These are phyloP conservation scores for Quercus alba DNA, from an alignment of 306 rosid species.

Conservation along the genomic window DNA sequence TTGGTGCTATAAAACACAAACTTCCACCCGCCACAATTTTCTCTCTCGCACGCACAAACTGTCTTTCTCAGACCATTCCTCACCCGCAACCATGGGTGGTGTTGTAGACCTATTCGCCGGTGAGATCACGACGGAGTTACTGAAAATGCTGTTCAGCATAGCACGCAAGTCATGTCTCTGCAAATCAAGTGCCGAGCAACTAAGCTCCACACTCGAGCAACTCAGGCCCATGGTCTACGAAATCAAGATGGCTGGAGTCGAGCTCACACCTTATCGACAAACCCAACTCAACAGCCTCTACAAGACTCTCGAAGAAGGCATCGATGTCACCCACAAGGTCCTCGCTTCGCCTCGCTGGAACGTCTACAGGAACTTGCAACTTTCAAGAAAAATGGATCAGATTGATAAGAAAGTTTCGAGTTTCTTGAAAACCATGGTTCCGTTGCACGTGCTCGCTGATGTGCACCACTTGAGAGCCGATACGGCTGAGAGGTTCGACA, in stretches of 20 bases:
- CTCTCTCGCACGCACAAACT: neutral
- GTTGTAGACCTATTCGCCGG: slow-evolving; percentile 78
- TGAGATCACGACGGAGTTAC: slow-evolving; percentile 76
- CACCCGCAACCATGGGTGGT: slow-evolving; percentile 38
- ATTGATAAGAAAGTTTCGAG: slow-evolving; percentile 55
- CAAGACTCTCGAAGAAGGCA: slow-evolving; percentile 51
- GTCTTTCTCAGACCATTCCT: neutral
- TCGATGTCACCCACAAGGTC: slow-evolving; percentile 58
- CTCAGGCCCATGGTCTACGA: slow-evolving; percentile 59
- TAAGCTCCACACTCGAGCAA: slow-evolving; percentile 23
- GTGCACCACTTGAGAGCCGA: slow-evolving; percentile 58
- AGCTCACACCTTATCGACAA: slow-evolving; percentile 54
- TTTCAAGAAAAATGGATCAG: slow-evolving; percentile 70
- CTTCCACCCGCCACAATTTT: neutral
- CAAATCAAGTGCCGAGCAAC: slow-evolving; percentile 57
- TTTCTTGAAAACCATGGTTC: slow-evolving; percentile 59
- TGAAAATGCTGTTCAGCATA: slow-evolving; percentile 41
- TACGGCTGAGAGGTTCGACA: slow-evolving; percentile 57
- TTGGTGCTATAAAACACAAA: neutral
- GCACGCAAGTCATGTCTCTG: slow-evolving; percentile 54
- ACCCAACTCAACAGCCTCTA: slow-evolving; percentile 64
- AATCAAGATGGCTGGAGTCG: slow-evolving; percentile 81
- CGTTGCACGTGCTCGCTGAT: slow-evolving; percentile 71
- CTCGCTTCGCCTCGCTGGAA: slow-evolving; percentile 60
- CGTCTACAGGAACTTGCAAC: slow-evolving; percentile 66